phyloP scores from a whole-genome alignment of 1,284 basidiomycete genomes.

The Cutaneotrichosporon sp. region DNA sequence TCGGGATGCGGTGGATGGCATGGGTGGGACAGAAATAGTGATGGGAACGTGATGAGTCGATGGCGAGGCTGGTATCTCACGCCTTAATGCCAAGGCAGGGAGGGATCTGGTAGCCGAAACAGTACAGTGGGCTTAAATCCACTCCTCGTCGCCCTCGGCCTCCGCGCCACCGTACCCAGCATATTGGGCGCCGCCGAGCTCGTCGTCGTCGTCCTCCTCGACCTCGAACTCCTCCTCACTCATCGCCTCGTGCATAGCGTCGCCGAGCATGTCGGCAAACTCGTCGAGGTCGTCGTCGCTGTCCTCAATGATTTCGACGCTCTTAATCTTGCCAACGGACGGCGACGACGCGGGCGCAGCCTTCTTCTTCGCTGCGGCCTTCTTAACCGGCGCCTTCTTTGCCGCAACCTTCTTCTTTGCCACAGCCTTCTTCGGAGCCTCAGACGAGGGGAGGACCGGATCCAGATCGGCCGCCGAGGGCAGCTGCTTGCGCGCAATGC shows the following conservation, averaged over 20 bases:
- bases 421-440: slow-evolving; percentile 6
- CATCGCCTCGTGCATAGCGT: slow-evolving; percentile 38
- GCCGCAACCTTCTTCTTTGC: slow-evolving; percentile 12
- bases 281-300: slow-evolving; percentile 48
- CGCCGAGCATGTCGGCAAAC: slow-evolving; percentile 44
- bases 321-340: slow-evolving; percentile 34
- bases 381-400: slow-evolving; percentile 18
- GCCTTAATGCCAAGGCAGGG: neutral
- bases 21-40: neutral
- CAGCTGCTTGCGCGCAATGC: slow-evolving; percentile 15
- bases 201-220: slow-evolving; percentile 41
- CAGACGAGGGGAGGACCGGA: neutral
- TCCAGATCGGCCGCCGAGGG: slow-evolving; percentile 4
- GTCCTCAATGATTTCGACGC: slow-evolving; percentile 46
- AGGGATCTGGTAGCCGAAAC: neutral
- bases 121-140: slow-evolving; percentile 15
- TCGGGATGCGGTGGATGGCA: neutral
- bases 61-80: neutral
- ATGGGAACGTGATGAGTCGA: neutral
- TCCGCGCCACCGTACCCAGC: slow-evolving; percentile 14
- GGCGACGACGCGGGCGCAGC: slow-evolving; percentile 7
- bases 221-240: slow-evolving; percentile 36
- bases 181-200: slow-evolving; percentile 38
- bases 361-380: slow-evolving; percentile 13
- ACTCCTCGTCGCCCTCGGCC: slow-evolving; percentile 22